phyloP scores from a whole-genome alignment of 176 grass and related monocot genomes.

The Avena eriantha region DNA sequence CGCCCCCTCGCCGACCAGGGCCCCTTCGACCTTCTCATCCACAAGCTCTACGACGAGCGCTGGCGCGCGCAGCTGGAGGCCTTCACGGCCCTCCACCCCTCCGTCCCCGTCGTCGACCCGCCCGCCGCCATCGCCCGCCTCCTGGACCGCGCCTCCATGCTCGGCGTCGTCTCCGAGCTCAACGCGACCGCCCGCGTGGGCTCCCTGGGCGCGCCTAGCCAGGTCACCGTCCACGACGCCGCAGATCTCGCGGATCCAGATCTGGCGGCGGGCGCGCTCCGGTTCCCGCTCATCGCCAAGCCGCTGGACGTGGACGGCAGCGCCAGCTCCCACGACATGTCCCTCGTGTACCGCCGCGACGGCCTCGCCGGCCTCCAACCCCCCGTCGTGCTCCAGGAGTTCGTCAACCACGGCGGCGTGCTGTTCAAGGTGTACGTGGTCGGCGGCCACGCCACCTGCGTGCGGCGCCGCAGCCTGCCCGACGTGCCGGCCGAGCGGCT shows the following conservation, averaged over 20 bases:
- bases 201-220: background rate
- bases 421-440: constrained; percentile 85
- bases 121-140: background rate
- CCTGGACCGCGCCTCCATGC: background rate
- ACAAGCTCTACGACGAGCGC: constrained; percentile 57
- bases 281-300: constrained; percentile 57
- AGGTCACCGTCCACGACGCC: constrained; percentile 28
- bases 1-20: constrained; percentile 63
- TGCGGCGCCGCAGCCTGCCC: constrained; percentile 67
- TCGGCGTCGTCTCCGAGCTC: constrained; percentile 48
- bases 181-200: background rate
- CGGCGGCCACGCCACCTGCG: constrained; percentile 58
- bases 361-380: constrained; percentile 32
- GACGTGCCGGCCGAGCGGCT: constrained; percentile 64
- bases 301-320: constrained; percentile 12
- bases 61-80: constrained; percentile 69
- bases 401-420: constrained; percentile 82
- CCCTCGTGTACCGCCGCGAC: background rate
- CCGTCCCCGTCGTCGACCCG: constrained; percentile 52
- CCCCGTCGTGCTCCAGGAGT: constrained; percentile 78
- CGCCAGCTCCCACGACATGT: constrained; percentile 14
- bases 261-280: constrained; percentile 24
- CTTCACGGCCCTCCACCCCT: constrained; percentile 54
- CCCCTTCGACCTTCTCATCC: constrained; percentile 67
- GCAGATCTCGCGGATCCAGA: constrained; percentile 31